Base-by-base conservation (phyloP, 306 rosid species). In the Vicia villosa region DNA sequence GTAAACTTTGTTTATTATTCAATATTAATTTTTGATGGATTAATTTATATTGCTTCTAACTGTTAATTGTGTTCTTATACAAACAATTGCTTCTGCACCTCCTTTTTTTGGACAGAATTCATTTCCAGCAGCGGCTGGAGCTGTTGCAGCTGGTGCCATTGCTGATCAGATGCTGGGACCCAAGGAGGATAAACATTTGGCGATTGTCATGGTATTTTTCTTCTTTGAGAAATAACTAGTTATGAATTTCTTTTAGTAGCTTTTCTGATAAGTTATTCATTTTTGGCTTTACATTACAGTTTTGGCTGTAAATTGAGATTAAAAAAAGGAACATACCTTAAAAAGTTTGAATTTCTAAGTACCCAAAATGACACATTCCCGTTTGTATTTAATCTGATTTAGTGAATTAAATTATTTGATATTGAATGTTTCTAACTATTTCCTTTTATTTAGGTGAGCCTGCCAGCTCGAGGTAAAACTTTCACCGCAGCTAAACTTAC, bases 131-230 rank as follows among this genome's bases (percentile, higher is more conserved):
- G 99, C 99, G 36, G 92, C 99, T 54, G 99, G 99, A 81, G 99
- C 99, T 73, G 96, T 91, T 72, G 96, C 97, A 56, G 99, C 99
- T 72, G 99, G 87, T 67, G 99, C 99, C 36, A 67, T 91, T 66
- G 99, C 99, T 73, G 99, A 94, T 82, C 99, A 91, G 89, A 88
- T 94, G 99, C 91, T 91, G 66, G 99, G 97, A 72, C 99, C 88
- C 62, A 94, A 94, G 87, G 95, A 94, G 82, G 96, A 94, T 74
- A 84, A 79, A 63, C 96, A 86, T 86, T 87, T 94, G 84, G 99
- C 97, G 14, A 91, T 94, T 66, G 96, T 94, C 81, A 79, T 94
- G 99, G 99, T 94, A 87, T 55, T 51, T 5, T 62, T 63, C 76
- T 64, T 50, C 41, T 26, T 46, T 30, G 54, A 63, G 47, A 54